Evolutionary conservation across 2,329 filamentous ascomycete genomes (phyloP).

Genomic region (Fusarium cyanostomum): DNA sequence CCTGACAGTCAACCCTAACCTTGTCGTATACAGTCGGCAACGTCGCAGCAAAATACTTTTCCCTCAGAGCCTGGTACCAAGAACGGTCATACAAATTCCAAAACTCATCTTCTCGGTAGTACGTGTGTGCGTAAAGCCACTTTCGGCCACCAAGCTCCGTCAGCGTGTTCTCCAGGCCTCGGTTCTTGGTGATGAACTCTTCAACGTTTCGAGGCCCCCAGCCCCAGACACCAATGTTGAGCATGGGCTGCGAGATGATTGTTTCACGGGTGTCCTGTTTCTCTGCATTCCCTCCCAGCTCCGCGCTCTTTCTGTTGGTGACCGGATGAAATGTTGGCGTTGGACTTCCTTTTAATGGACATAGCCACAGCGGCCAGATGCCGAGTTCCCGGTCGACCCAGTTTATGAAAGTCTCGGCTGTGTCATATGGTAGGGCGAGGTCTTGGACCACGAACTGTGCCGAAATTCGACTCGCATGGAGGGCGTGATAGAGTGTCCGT

Average conservation of each 20-base stretch:
- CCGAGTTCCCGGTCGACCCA: slow-evolving; percentile 41
- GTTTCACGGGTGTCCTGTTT: accelerated
- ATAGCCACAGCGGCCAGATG: slow-evolving; percentile 46
- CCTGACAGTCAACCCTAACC: slow-evolving; percentile 58
- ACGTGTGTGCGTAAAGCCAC: slow-evolving; percentile 83
- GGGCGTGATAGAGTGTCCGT: slow-evolving; percentile 68
- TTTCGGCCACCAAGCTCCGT: slow-evolving; percentile 75
- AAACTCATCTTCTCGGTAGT: slow-evolving; percentile 74
- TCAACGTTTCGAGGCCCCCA: slow-evolving; percentile 64
- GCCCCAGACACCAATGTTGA: slow-evolving; percentile 77
- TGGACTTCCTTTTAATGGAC: slow-evolving; percentile 30
- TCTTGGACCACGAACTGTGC: slow-evolving; percentile 70
- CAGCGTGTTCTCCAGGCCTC: slow-evolving; percentile 71
- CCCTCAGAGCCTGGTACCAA: slow-evolving; percentile 68
- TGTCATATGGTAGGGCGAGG: slow-evolving; percentile 64
- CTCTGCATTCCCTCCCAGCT: not conserved
- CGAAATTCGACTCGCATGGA: slow-evolving; percentile 66
- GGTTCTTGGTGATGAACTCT: slow-evolving; percentile 71
- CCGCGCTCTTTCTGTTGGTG: accelerated
- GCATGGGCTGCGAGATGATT: slow-evolving; percentile 49
- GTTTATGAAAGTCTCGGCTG: slow-evolving; percentile 47
- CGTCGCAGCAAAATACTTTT: slow-evolving; percentile 65
- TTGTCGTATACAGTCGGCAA: slow-evolving; percentile 74
- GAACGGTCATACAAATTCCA: slow-evolving; percentile 66
- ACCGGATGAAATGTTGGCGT: slow-evolving; percentile 40